These are phyloP conservation scores for Herpetomonas samuelpessoai DNA, from an alignment of 208 protist genomes.

Conservation along the genomic window DNA sequence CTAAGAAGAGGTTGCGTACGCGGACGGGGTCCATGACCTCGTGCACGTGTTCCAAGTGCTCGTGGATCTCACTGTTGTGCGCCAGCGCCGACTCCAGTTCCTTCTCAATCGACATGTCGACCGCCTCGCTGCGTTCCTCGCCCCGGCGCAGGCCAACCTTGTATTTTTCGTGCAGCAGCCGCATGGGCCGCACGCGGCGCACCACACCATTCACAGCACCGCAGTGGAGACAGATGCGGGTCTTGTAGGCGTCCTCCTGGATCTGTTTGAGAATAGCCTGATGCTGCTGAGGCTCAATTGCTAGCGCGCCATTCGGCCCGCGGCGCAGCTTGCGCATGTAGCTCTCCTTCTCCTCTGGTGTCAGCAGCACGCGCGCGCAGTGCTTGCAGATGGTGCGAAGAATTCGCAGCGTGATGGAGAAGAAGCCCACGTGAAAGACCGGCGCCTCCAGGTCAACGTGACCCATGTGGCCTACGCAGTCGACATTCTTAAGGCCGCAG, in stretches of 20 bases:
- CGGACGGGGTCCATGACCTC: constrained; percentile 95
- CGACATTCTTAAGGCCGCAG: constrained; percentile 84
- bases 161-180: constrained; percentile 85
- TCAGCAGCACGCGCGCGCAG: constrained; percentile 92
- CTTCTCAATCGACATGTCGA: constrained; percentile 28
- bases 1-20: constrained; percentile 90
- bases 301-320: constrained; percentile 4
- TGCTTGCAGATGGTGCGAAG: constrained; percentile 98
- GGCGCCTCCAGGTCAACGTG: constrained; percentile 97
- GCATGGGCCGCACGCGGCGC: constrained; percentile 67
- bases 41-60: constrained; percentile 54
- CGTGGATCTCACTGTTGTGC: constrained; percentile 57
- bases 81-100: constrained; percentile 44
- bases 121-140: constrained; percentile 52
- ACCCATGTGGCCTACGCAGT: constrained; percentile 99
- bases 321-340: constrained; percentile 48
- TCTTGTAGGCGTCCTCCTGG: constrained; percentile 89
- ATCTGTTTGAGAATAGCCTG: constrained; percentile 71
- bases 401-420: constrained; percentile 92
- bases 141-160: constrained; percentile 60
- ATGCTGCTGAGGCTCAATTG: constrained; percentile 67
- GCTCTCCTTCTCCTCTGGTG: constrained; percentile 67
- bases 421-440: constrained; percentile 99
- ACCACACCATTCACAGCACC: constrained; percentile 93
- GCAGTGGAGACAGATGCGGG: constrained; percentile 93